Conservation (phyloP, 2,329 filamentous ascomycete genomes). For the Cordyceps militaris region DNA sequence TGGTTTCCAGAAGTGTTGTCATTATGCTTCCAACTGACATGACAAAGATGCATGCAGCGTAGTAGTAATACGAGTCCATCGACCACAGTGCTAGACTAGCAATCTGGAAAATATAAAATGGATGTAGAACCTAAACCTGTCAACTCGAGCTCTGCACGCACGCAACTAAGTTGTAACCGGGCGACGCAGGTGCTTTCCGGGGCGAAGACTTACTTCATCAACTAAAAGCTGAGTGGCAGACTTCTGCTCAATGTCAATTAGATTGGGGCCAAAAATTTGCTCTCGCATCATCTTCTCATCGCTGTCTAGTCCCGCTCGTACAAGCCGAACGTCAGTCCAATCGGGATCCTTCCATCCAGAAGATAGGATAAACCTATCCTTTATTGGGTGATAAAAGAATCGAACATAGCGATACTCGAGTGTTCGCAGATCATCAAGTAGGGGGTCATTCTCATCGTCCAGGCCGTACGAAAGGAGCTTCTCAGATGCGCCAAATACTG, state of each 20-base stretch:
- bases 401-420: slow-evolving; percentile 92
- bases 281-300: slow-evolving; percentile 82
- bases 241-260: slow-evolving; percentile 92
- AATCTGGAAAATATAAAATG: slow-evolving; percentile 97
- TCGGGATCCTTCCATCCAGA: slow-evolving; percentile 90
- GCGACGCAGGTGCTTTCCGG: too few relatives aligned
- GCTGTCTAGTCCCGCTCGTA: slow-evolving; percentile 74
- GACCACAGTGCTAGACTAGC: slow-evolving; percentile 94
- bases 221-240: slow-evolving; percentile 73
- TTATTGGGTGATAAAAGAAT: slow-evolving; percentile 81
- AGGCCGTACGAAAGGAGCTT: slow-evolving; percentile 50
- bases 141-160: background rate
- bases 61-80: slow-evolving; percentile 94
- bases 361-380: slow-evolving; percentile 80
- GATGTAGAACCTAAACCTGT: slow-evolving; percentile 69
- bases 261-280: slow-evolving; percentile 79
- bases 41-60: slow-evolving; percentile 86
- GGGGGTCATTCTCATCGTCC: slow-evolving; percentile 62
- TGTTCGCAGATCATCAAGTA: slow-evolving; percentile 66
- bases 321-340: slow-evolving; percentile 71
- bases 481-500: slow-evolving; percentile 59
- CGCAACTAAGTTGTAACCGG: too few relatives aligned
- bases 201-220: slow-evolving; percentile 59
- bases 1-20: slow-evolving; percentile 84
- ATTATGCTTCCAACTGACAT: slow-evolving; percentile 92